Evolutionary conservation across 805 yeast species (phyloP), one percentile per base, ranked within the genome.

Genomic region (Debaryomyces prosopidis): DNA sequence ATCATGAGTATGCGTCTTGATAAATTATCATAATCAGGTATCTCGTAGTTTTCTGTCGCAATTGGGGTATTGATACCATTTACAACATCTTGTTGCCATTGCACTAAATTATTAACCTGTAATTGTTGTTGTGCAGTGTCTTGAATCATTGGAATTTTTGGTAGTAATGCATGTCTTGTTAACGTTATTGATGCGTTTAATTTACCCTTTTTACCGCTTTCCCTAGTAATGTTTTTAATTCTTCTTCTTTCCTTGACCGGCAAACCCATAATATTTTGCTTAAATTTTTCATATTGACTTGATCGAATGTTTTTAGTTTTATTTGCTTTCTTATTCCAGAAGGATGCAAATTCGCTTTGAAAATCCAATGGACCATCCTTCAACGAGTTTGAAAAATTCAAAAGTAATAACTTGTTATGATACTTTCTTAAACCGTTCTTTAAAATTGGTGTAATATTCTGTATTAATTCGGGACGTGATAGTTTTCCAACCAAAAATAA

Each of bases 51-150:
- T 53, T 92, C 96, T 1, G 87, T 72, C 2, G 92, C 79, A 30
- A 91, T 72, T 4, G 94, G 92, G 1, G 94, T 80, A 53, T 87
- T 89, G 44, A 89, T 79, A 3, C 94, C 95, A 57, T 85, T 90
- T 43, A 85, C 77, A 14, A 94, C 88, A 59, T 94, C 98, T 63
- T 91, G 96, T 17, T 95, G 89, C 92, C 97, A 90, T 54, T 85
- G 85, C 26, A 83, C 77, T 28, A 88, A 77, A 53, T 79, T 80
- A 44, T 69, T 71, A 23, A 71, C 76, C 44, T 69, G 75, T 40
- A 65, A 53, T 48, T 65, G 76, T 50, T 69, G 77, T 49, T 72
- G 73, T 43, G 67, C 76, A 46, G 65, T 69, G 43, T 73, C 80
- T 45, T 77, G 78, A 33, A 79, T 82, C 59, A 84, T 82, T 3